Evolutionary conservation across 176 grass and related monocot species (phyloP).

Genomic region (Elymus sibiricus): DNA sequence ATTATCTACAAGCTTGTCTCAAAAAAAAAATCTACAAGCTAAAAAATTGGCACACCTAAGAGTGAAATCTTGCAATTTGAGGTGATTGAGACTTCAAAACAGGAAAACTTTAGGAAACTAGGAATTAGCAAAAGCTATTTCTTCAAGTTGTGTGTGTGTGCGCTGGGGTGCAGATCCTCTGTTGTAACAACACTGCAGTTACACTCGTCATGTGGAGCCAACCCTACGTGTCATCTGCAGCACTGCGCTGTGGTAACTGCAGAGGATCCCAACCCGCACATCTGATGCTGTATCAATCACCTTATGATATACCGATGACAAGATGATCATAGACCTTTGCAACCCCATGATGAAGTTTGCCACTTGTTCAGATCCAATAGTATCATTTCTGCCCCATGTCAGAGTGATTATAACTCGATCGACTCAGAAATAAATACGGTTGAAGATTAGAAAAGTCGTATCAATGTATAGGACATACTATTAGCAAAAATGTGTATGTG

Average conservation of each 20-base stretch:
- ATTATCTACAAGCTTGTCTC: no score
- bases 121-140: background rate
- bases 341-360: background rate
- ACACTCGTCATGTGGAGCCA: no score
- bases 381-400: background rate
- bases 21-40: background rate
- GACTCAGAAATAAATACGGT: no score
- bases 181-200: no score
- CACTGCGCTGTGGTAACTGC: no score
- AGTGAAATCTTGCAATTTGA: background rate
- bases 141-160: background rate
- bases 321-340: background rate
- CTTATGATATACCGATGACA: background rate
- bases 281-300: background rate
- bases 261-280: no score
- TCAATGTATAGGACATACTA: background rate
- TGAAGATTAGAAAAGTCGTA: no score
- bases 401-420: background rate
- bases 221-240: no score
- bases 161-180: no score
- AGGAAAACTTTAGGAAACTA: background rate
- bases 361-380: background rate
- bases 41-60: background rate
- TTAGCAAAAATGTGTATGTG: background rate
- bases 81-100: background rate